Conservation (phyloP, 2,329 filamentous ascomycete genomes). For the Apiospora rasikravindrae region DNA sequence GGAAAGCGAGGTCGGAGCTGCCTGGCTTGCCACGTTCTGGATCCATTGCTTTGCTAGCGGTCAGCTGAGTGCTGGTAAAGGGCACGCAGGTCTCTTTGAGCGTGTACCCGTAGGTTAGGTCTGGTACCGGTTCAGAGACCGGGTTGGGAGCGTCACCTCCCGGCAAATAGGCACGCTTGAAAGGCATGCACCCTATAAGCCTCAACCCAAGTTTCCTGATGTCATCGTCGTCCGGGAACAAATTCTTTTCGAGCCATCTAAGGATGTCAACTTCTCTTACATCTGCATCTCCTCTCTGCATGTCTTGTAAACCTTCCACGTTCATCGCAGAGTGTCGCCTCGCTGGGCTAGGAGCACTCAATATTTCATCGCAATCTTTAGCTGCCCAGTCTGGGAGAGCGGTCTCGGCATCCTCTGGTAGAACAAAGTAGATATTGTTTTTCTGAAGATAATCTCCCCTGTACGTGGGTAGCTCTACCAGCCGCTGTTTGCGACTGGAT, state of each 20-base stretch:
- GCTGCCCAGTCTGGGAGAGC: not conserved
- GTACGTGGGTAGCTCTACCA: not conserved
- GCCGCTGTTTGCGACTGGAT: not conserved
- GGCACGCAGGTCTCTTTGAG: rapidly evolving
- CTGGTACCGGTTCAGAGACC: not conserved
- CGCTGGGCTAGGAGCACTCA: too few relatives aligned
- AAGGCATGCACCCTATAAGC: not conserved
- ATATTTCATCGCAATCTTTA: not conserved
- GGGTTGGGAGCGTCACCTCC: not conserved
- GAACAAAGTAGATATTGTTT: not conserved
- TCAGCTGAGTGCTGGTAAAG: not conserved
- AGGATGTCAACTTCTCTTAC: not conserved
- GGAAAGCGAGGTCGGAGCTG: not conserved
- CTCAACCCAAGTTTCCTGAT: not conserved
- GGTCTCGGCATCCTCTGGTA: not conserved
- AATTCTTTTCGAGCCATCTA: not conserved
- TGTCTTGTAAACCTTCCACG: too few relatives aligned
- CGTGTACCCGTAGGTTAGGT: not conserved
- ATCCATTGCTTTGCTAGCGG: not conserved
- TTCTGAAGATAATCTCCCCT: not conserved
- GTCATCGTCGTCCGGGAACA: not conserved
- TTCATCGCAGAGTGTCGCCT: too few relatives aligned
- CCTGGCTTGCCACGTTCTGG: not conserved
- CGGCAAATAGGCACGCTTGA: not conserved
- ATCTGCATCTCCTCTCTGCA: not conserved